Evolutionary conservation across 2,329 filamentous ascomycete genomes (phyloP).

Genomic region (Cytospora piceae): DNA sequence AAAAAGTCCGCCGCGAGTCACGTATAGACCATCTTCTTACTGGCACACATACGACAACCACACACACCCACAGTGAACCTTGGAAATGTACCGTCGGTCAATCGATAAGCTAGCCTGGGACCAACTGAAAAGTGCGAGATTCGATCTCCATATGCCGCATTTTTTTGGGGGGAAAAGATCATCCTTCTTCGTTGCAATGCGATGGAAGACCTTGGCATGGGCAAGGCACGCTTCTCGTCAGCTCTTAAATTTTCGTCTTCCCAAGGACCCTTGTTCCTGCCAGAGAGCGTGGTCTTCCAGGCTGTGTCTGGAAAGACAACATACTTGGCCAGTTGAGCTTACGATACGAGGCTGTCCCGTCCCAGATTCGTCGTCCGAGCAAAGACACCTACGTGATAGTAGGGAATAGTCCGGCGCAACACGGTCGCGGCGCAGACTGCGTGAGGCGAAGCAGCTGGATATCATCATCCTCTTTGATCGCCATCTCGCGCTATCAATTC

Average conservation of each 20-base stretch:
- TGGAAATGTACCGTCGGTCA: background rate
- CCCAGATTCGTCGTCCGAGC: background rate
- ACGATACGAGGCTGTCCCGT: background rate
- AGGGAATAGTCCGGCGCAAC: background rate
- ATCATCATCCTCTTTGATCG: background rate
- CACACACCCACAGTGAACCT: background rate
- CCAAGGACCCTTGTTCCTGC: background rate
- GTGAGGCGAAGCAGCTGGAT: slow-evolving; percentile 14
- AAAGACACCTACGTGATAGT: background rate
- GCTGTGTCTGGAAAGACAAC: background rate
- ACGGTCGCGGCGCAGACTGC: slow-evolving; percentile 15
- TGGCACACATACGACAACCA: background rate
- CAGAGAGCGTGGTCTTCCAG: background rate
- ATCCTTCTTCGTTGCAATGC: background rate
- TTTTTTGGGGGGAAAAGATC: background rate
- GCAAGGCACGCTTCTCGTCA: background rate
- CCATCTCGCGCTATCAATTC: background rate
- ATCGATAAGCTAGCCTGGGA: background rate
- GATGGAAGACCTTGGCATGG: background rate
- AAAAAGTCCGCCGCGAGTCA: background rate
- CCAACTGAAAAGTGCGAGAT: background rate
- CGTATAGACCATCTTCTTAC: background rate
- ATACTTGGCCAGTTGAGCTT: background rate
- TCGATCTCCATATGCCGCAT: background rate
- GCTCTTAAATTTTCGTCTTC: background rate